Conservation (phyloP, 176 grass and related monocot species). For the Phoenix dactylifera region DNA sequence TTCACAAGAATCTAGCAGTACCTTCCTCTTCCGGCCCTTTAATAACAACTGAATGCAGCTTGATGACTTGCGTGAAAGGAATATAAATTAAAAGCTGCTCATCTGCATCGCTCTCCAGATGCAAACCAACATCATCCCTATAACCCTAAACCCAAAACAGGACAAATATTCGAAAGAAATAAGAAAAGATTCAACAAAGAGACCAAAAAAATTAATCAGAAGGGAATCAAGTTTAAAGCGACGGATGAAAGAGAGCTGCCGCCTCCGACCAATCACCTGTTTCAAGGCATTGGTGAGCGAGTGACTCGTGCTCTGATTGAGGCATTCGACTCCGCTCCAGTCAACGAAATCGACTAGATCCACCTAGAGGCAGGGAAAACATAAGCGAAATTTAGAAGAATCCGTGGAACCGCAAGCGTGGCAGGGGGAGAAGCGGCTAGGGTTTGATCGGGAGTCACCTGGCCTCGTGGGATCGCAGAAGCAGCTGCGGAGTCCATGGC, state of each 20-base stretch:
- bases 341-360: slow-evolving; percentile 97
- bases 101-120: slow-evolving; percentile 77
- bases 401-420: slow-evolving; percentile 2
- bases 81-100: slow-evolving; percentile 85
- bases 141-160: slow-evolving; percentile 30
- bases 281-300: slow-evolving; percentile 65
- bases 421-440: background rate
- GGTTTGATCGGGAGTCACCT: background rate
- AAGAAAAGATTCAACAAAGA: too few relatives aligned
- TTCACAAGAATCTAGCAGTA: slow-evolving; percentile 9
- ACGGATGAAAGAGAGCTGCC: too few relatives aligned
- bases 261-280: slow-evolving; percentile 30
- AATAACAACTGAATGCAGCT: slow-evolving; percentile 75
- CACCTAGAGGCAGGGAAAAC: slow-evolving; percentile 30
- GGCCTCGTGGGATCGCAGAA: background rate
- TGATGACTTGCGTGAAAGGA: slow-evolving; percentile 81
- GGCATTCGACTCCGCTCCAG: slow-evolving; percentile 96
- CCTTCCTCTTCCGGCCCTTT: slow-evolving; percentile 86
- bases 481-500: background rate
- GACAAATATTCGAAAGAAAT: background rate
- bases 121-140: slow-evolving; percentile 68
- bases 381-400: too few relatives aligned
- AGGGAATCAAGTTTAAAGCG: too few relatives aligned
- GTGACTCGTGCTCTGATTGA: slow-evolving; percentile 77
- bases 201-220: too few relatives aligned